A percentile compares a stretch with the other conserved stretches of the same genome.
Evolutionary conservation across 1,284 basidiomycete species (phyloP).

Genomic region (Wolfiporia cocos): DNA sequence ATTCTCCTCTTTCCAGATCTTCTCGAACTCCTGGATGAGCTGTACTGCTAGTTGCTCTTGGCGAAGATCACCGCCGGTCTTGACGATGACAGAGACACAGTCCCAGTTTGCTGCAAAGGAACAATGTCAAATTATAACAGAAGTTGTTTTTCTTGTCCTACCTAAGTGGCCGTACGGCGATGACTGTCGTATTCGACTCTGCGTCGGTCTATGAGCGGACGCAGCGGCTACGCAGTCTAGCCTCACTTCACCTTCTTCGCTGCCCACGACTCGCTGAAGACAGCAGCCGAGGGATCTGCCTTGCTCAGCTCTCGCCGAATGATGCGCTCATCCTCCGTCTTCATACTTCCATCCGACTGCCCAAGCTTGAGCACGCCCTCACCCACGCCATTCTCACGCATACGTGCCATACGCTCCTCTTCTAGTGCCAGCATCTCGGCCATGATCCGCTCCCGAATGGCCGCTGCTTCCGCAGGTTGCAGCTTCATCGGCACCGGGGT

Average conservation of each 20-base stretch:
- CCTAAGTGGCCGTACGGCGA: slow-evolving; percentile 96
- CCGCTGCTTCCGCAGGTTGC: slow-evolving; percentile 76
- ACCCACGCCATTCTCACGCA: slow-evolving; percentile 66
- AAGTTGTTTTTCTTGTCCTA: slow-evolving; percentile 39
- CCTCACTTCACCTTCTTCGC: slow-evolving; percentile 71
- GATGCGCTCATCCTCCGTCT: slow-evolving; percentile 87
- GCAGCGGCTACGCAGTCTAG: slow-evolving; percentile 10
- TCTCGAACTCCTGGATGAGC: slow-evolving; percentile 88
- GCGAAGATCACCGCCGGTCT: slow-evolving; percentile 94
- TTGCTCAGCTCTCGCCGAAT: slow-evolving; percentile 93
- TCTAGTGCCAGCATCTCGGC: slow-evolving; percentile 97
- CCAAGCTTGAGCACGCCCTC: slow-evolving; percentile 53
- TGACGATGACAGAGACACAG: slow-evolving; percentile 96
- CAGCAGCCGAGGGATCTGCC: slow-evolving; percentile 91
- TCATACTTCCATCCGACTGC: slow-evolving; percentile 32
- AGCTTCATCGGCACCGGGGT: slow-evolving; percentile 54
- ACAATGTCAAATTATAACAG: background rate
- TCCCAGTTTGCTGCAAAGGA: slow-evolving; percentile 58
- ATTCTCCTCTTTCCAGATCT: slow-evolving; percentile 93
- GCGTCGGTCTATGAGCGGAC: slow-evolving; percentile 3
- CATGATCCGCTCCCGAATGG: slow-evolving; percentile 96
- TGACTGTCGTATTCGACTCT: slow-evolving; percentile 85
- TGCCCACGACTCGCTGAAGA: slow-evolving; percentile 95
- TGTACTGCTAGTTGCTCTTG: slow-evolving; percentile 98
- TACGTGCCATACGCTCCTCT: slow-evolving; percentile 93